Conservation (phyloP, 2,329 filamentous ascomycete genomes). For the Elsinoe arachidis region DNA sequence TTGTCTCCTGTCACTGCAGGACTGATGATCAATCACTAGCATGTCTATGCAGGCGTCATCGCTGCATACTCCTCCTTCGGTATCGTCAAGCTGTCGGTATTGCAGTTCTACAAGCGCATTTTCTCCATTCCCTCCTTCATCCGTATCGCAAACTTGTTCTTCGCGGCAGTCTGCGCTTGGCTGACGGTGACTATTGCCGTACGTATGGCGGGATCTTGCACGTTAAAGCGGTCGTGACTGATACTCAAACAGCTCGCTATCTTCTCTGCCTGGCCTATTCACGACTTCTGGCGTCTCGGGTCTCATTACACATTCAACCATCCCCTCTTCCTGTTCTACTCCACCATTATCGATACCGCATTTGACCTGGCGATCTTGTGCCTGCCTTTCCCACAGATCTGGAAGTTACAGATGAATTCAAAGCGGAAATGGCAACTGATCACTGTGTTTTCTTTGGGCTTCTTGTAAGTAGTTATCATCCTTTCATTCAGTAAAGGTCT, state of each 20-base stretch:
- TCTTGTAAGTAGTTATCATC: neutral
- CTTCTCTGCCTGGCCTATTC: neutral
- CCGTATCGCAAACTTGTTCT: neutral
- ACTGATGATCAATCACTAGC: neutral
- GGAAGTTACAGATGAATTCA: neutral
- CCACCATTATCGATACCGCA: neutral
- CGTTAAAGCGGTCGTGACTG: neutral
- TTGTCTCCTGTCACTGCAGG: neutral
- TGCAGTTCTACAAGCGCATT: neutral
- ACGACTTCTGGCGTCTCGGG: neutral
- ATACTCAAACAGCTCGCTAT: neutral
- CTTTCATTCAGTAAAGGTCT: neutral
- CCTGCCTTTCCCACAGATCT: neutral
- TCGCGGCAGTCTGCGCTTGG: neutral
- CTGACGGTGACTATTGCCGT: neutral
- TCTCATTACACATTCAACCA: neutral
- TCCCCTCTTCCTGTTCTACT: neutral
- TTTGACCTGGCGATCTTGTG: neutral
- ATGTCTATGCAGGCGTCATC: neutral
- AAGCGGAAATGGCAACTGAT: neutral
- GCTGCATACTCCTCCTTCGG: neutral
- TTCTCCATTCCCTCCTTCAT: neutral
- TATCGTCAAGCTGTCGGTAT: neutral
- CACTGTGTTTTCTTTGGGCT: neutral
- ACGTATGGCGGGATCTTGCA: neutral